Evolutionary conservation across 1,284 basidiomycete species (phyloP), one percentile per base, ranked within the genome.

Genomic region (Apiotrichum porosum): DNA sequence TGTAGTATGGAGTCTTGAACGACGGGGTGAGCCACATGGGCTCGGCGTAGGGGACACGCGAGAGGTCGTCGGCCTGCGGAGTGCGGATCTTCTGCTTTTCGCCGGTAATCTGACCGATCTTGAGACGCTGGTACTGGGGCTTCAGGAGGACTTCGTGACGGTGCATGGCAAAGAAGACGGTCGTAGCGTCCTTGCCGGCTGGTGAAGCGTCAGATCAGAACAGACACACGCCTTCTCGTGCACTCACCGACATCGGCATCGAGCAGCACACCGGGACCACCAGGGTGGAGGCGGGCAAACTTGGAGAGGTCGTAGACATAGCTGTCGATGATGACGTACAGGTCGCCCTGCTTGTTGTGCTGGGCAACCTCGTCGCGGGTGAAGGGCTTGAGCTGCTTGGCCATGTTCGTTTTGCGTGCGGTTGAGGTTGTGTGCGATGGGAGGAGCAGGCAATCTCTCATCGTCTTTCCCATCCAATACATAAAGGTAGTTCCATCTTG

Each of bases 1-100:
- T 84, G 75, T 88, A 94, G 71, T 93, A 97, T 0, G 91, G 87
- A 55, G 80, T 86, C 63, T 81, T 79, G 75, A 84, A 93, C 8
- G 8, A 6, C 8, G 80, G 73, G 18, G 76, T 77, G 34, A 95
- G 81, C 86, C 87, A 92, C 3, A 83, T 82, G n/a, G 88, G 85
- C 65, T 92, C 89, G n/a, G 81, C 87, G 65, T 89, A 89, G 2
- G 88, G 89, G 0, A 92, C 67, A 33, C 48, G 58, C 3, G 66
- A 84, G 35, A 84, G 66, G 52, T 80, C 77, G 22, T 86, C 87
- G 0, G 77, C 65, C 18, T 77, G 66, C 13, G 79, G 75, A 37
- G 76, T 71, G 47, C 86, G 80, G 48, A 82, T 75, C 52, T 79
- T 75, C 15, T 68, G 68, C 66, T 80, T 72, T 70, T 86, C 81